phyloP scores from a whole-genome alignment of 129 eudicot genomes.

The Ambrosia trifida region DNA sequence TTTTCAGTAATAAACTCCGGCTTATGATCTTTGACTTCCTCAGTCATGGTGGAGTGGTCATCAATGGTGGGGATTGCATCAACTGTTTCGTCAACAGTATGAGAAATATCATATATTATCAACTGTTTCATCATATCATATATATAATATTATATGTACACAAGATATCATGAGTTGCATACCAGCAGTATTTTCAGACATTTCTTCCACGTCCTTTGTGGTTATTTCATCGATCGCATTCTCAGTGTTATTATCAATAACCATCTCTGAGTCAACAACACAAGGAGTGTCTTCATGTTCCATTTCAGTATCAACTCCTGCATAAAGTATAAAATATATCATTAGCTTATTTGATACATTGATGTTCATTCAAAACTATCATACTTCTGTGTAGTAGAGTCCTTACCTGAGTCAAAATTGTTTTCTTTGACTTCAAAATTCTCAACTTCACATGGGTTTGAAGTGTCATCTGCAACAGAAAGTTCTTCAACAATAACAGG shows the following conservation, averaged over 20 bases:
- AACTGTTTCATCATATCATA: not conserved
- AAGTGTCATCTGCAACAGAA: not conserved
- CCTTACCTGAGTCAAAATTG: conserved; percentile 9
- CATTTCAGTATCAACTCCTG: conserved; percentile 16
- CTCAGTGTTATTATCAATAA: not conserved
- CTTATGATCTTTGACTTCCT: conserved; percentile 7
- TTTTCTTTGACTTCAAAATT: not conserved
- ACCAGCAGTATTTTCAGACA: conserved; percentile 19
- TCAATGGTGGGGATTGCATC: conserved; percentile 16
- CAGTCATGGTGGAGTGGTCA: not conserved
- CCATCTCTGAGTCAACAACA: not conserved
- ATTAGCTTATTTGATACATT: not conserved
- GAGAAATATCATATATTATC: not conserved
- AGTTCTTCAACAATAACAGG: not conserved
- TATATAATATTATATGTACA: not conserved
- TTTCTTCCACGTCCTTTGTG: not conserved
- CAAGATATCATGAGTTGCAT: not conserved
- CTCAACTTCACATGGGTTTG: not conserved
- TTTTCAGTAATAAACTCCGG: conserved; percentile 4
- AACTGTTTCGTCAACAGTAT: not conserved
- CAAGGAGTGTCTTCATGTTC: not conserved
- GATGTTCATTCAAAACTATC: not conserved
- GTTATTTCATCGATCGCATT: conserved; percentile 3
- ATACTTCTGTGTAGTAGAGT: not conserved
- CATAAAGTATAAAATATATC: not conserved